phyloP scores from a whole-genome alignment of 805 yeast genomes.

The Metschnikowia dekortorum region DNA sequence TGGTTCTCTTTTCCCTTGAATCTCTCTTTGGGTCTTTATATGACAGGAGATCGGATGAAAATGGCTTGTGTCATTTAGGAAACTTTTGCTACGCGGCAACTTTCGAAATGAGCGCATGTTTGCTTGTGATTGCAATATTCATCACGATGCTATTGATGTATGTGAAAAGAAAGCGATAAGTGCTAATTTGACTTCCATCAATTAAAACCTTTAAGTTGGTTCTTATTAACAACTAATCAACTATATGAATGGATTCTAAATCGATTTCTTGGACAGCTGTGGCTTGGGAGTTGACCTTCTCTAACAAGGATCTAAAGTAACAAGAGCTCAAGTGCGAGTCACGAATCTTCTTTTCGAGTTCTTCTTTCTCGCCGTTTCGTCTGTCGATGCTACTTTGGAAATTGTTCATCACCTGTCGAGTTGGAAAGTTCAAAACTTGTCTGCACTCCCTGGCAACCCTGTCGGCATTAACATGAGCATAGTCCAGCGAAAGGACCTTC shows the following conservation, averaged over 20 bases:
- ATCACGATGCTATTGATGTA: slow-evolving; percentile 24
- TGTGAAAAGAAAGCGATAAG: slow-evolving; percentile 18
- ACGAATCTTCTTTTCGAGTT: slow-evolving; percentile 46
- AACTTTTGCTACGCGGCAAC: slow-evolving; percentile 37
- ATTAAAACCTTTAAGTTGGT: slow-evolving; percentile 16
- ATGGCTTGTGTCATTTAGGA: slow-evolving; percentile 37
- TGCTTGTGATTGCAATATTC: slow-evolving; percentile 25
- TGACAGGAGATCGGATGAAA: slow-evolving; percentile 40
- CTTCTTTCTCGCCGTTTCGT: slow-evolving; percentile 53
- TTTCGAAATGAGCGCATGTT: slow-evolving; percentile 26
- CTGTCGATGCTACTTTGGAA: slow-evolving; percentile 65
- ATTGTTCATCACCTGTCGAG: slow-evolving; percentile 70
- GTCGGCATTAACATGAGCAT: slow-evolving; percentile 70
- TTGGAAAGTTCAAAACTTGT: slow-evolving; percentile 74
- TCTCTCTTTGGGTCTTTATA: slow-evolving; percentile 53
- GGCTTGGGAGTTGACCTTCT: slow-evolving; percentile 42
- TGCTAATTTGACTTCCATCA: neutral
- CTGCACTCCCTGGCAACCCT: slow-evolving; percentile 80
- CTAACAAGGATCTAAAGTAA: slow-evolving; percentile 50
- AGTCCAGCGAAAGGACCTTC: slow-evolving; percentile 65
- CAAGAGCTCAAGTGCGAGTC: slow-evolving; percentile 52
- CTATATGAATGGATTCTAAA: slow-evolving; percentile 39
- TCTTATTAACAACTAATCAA: slow-evolving; percentile 24
- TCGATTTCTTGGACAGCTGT: slow-evolving; percentile 39
- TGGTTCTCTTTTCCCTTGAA: slow-evolving; percentile 50